Percentiles rank a stretch among this genome's conserved stretches.
Conservation (phyloP, 2,329 filamentous ascomycete species). For the Sporothrix variecibatus region DNA sequence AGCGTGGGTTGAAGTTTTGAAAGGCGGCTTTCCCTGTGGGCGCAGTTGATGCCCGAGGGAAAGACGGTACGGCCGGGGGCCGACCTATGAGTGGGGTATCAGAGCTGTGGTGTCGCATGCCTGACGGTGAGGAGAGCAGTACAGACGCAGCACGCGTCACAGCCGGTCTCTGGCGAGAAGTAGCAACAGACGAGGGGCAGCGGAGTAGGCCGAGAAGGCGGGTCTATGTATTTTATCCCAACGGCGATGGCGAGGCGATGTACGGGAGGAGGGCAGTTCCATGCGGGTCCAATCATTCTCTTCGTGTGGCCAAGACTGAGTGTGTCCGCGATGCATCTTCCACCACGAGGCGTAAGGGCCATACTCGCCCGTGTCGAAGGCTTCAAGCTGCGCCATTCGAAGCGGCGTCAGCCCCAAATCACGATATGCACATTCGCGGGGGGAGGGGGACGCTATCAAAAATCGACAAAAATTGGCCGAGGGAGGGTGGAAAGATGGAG, state of each 20-base stretch:
- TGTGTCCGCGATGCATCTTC: constrained; percentile 33
- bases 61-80: constrained; percentile 29
- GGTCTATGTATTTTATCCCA: constrained; percentile 35
- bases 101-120: constrained; percentile 38
- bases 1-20: constrained; percentile 34
- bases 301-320: constrained; percentile 31
- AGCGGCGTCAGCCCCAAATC: constrained; percentile 34
- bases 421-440: constrained; percentile 30
- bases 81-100: constrained; percentile 36
- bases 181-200: constrained; percentile 23
- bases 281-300: constrained; percentile 37
- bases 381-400: constrained; percentile 40
- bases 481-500: background rate
- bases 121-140: constrained; percentile 33
- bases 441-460: background rate
- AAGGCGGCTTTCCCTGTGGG: constrained; percentile 24
- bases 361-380: constrained; percentile 34
- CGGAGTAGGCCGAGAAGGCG: constrained; percentile 31
- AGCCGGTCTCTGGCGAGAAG: constrained; percentile 28
- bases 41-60: constrained; percentile 28
- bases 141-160: constrained; percentile 30
- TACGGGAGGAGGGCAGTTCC: constrained; percentile 33
- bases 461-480: background rate
- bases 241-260: constrained; percentile 37
- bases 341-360: constrained; percentile 34